Evolutionary conservation across 2,329 filamentous ascomycete species (phyloP).

Genomic region (Sporothrix pallida): DNA sequence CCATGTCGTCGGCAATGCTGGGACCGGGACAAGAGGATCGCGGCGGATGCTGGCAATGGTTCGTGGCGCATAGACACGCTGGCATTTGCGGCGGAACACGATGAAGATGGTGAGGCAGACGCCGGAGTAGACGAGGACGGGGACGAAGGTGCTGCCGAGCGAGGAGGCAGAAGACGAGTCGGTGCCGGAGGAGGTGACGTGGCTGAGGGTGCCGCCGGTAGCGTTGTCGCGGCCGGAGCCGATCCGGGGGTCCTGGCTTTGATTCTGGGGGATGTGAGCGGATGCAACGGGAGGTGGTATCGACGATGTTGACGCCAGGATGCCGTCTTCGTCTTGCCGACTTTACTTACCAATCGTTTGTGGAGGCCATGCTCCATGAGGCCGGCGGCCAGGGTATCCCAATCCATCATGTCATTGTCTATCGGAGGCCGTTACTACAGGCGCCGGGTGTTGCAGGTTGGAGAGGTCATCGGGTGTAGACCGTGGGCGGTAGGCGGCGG

Average conservation of each 20-base stretch:
- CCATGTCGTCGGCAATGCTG: conserved; percentile 60
- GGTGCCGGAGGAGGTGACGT: conserved; percentile 43
- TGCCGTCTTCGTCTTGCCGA: background rate
- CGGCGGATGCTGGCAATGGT: conserved; percentile 57
- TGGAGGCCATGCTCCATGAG: conserved; percentile 29
- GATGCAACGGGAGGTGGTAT: background rate
- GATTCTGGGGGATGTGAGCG: conserved; percentile 38
- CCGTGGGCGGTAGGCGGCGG: background rate
- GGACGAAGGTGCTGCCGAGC: conserved; percentile 59
- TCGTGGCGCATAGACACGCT: conserved; percentile 62
- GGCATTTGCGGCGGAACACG: conserved; percentile 53
- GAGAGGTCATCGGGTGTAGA: conserved; percentile 20
- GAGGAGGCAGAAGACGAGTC: conserved; percentile 51
- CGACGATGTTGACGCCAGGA: background rate
- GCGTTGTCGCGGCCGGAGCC: conserved; percentile 53
- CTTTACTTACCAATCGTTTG: conserved; percentile 30
- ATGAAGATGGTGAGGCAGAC: conserved; percentile 61
- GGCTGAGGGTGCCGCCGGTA: conserved; percentile 48
- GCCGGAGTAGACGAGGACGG: conserved; percentile 55
- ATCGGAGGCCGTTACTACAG: conserved; percentile 19
- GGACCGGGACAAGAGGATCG: conserved; percentile 58
- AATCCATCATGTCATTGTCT: conserved; percentile 37
- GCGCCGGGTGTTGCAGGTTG: background rate
- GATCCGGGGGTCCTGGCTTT: conserved; percentile 49
- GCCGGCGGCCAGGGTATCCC: conserved; percentile 30